Evolutionary conservation across 2,329 filamentous ascomycete species (phyloP), one percentile per base, ranked within the genome.

Genomic region (Macrophomina tecta): DNA sequence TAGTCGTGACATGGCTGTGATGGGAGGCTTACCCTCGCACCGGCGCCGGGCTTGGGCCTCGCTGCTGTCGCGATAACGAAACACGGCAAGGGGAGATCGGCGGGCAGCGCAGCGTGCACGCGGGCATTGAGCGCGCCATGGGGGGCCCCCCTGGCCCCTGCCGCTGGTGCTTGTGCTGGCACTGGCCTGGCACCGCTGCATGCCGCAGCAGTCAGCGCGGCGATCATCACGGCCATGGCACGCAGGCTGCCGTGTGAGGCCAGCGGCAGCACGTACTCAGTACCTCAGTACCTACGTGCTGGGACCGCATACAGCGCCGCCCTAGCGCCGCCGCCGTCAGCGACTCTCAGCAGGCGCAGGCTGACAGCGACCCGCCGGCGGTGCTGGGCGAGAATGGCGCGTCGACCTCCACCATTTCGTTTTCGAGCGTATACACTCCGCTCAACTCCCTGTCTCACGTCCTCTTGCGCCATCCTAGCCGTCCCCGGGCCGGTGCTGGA

Each of bases 1-100:
- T 61, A 55, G 63, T 56, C 52, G 68, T 68, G 69, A 69, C 62
- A 67, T 68, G 66, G 68, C 67, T 53, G 28, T 11, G 48, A 65
- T 60, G 66, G 56, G 52, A 60, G 64, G 64, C 65, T 67, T 63
- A 64, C 65, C 56, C 65, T 64, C 53, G 52, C 53, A 61, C 64
- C 64, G 64, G 53, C 52, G 63, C 63, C 63, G 40, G 63, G 52
- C 63, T 65, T 65, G 53, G 63, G 63, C 52, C 34, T 62, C 49
- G 58, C 58, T 64, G 61, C 61, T 64, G 61, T 32, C 48, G 49
- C 61, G 61, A 64, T 64, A 64, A 64, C 61, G 61, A 64, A 64
- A 64, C 64, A 66, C 46, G 53, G 64, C 64, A 55, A 42, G 64
- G 53, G 64, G 16, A 46, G 64, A 65, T 56, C 64, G 53, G 52